Percentiles rank a stretch among this genome's conserved stretches.
Evolutionary conservation across 202 grass and related monocot genomes (phyloP).

Genomic region (Panicum virgatum): DNA sequence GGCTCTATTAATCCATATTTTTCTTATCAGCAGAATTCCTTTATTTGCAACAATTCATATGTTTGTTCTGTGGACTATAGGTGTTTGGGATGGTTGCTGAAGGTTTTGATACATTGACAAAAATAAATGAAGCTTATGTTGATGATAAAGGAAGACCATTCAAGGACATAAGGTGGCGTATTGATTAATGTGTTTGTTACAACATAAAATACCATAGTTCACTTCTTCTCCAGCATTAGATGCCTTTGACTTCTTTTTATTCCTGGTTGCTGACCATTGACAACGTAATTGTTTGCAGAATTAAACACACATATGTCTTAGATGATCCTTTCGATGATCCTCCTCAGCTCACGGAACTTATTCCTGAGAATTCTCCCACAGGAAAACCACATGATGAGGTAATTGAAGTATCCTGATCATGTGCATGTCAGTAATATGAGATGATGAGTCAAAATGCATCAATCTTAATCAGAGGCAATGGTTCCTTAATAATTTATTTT

Average conservation of each 20-base stretch:
- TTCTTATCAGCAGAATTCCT: background rate
- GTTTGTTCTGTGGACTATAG: constrained; percentile 43
- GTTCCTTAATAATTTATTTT: background rate
- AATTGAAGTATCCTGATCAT: constrained; percentile 12
- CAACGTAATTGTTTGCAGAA: constrained; percentile 48
- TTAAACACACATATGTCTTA: constrained; percentile 95
- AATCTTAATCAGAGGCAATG: background rate
- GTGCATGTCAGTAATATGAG: constrained; percentile 1
- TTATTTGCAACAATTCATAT: constrained; percentile 13
- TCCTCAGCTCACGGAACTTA: constrained; percentile 69
- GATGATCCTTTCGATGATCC: constrained; percentile 98
- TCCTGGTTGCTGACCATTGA: constrained; percentile 14
- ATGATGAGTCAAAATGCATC: background rate
- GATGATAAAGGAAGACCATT: constrained; percentile 89
- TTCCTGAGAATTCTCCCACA: constrained; percentile 87
- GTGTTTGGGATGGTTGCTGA: constrained; percentile 89
- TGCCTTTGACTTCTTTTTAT: background rate
- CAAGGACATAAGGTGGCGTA: constrained; percentile 89
- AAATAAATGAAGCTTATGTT: constrained; percentile 97
- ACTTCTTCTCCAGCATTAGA: constrained; percentile 2
- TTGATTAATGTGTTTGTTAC: constrained; percentile 20
- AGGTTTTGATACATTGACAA: constrained; percentile 81
- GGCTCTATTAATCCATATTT: background rate
- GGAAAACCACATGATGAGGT: constrained; percentile 91
- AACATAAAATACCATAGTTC: background rate